Percentiles rank a stretch among this genome's conserved stretches.
phyloP scores from a whole-genome alignment of 768 basidiomycete genomes.

The Imleria badia region DNA sequence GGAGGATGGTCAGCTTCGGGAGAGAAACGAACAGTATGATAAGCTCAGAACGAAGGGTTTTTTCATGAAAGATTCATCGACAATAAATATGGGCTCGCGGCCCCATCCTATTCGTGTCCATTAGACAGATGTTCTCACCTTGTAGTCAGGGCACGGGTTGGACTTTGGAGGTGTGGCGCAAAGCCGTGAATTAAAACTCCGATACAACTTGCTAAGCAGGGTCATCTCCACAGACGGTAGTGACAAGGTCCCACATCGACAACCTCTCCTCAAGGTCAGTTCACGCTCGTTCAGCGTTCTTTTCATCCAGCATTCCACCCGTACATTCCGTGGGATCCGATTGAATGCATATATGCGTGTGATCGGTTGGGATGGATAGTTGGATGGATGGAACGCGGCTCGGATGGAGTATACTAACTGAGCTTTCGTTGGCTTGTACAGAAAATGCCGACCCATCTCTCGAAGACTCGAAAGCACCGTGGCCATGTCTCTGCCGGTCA shows the following conservation, averaged over 20 bases:
- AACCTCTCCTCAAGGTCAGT: conserved; percentile 70
- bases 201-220: conserved; percentile 11
- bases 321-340: conserved; percentile 3
- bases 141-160: conserved; percentile 19
- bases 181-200: conserved; percentile 26
- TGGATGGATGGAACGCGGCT: conserved; percentile 50
- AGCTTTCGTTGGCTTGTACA: conserved; percentile 23
- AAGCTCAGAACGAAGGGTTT: conserved; percentile 48
- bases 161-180: conserved; percentile 16
- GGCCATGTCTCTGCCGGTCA: conserved; percentile 99
- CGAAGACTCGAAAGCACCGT: conserved; percentile 98
- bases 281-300: conserved; percentile 25
- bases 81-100: conserved; percentile 64
- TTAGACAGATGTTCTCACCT: conserved; percentile 15
- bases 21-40: not conserved
- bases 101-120: conserved; percentile 47
- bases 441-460: conserved; percentile 93
- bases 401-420: conserved; percentile 34
- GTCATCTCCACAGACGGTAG: not conserved
- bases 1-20: conserved; percentile 11
- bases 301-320: conserved; percentile 15
- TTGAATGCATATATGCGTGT: conserved; percentile 18
- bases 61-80: conserved; percentile 60
- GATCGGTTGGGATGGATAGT: conserved; percentile 34
- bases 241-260: conserved; percentile 40